Percentiles rank a stretch among this genome's conserved stretches.
Evolutionary conservation across 148 eudicot species (phyloP).

Genomic region (Vaccinium vitisidaea): DNA sequence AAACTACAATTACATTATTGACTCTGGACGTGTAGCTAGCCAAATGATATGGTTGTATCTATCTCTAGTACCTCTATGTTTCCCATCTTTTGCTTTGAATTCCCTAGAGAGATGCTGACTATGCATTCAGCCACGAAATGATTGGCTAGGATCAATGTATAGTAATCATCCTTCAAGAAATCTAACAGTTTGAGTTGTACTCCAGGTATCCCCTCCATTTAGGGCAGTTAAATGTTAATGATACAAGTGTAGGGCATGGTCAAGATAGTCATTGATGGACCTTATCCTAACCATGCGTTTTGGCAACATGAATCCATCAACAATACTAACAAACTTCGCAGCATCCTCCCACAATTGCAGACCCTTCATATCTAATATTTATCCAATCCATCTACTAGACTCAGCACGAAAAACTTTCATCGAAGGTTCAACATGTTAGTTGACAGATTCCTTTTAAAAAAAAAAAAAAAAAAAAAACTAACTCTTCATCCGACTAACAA

Average conservation of each 20-base stretch:
- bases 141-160: neutral
- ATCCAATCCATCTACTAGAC: neutral
- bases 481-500: neutral
- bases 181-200: neutral
- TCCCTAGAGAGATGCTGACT: neutral
- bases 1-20: neutral
- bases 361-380: neutral
- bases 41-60: neutral
- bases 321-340: neutral
- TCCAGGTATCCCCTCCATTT: neutral
- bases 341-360: neutral
- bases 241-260: neutral
- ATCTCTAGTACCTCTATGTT: neutral
- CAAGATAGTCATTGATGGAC: neutral
- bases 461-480: too few species aligned
- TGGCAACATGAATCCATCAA: neutral
- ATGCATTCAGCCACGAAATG: neutral
- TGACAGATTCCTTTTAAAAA: neutral
- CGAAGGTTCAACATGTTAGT: neutral
- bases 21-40: neutral
- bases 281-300: neutral
- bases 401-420: neutral
- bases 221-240: constrained; percentile 8
- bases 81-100: neutral
- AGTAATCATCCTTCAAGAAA: neutral